phyloP scores from a whole-genome alignment of 2,329 filamentous ascomycete genomes.

The Calonectria ilicicola region DNA sequence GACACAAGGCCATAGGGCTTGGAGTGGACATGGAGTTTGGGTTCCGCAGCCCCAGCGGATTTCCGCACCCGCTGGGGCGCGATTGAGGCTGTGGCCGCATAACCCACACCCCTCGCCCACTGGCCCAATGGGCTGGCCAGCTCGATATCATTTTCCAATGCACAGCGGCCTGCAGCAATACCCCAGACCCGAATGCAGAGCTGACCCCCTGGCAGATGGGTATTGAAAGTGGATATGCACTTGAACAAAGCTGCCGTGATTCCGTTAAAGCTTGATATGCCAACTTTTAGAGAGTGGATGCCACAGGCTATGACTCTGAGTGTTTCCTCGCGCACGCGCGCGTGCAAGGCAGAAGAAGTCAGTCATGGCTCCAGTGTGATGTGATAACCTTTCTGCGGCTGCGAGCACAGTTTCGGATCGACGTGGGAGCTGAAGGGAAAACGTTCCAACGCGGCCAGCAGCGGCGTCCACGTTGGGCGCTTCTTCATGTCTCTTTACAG shows the following conservation, averaged over 20 bases:
- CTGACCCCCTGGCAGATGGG: not conserved
- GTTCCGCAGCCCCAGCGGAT: not conserved
- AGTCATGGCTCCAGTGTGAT: not conserved
- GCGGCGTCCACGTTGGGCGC: not conserved
- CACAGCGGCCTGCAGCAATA: not conserved
- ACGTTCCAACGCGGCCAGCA: not conserved
- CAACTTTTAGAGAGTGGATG: too few relatives aligned
- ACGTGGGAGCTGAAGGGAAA: not conserved
- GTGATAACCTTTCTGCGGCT: not conserved
- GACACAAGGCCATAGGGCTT: not conserved
- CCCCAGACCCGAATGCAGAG: not conserved
- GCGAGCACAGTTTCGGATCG: not conserved
- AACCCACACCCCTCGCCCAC: not conserved
- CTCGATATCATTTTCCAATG: not conserved
- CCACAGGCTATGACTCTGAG: not conserved
- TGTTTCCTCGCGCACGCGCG: too few relatives aligned
- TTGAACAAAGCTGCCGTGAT: not conserved
- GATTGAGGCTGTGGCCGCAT: not conserved
- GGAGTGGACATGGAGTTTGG: not conserved
- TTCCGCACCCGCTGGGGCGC: constrained; percentile 3
- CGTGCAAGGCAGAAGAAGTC: too few relatives aligned
- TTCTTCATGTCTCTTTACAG: not conserved
- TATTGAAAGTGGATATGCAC: constrained; percentile 1
- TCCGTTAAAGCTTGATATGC: not conserved
- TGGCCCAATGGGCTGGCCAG: not conserved